Base-by-base conservation (phyloP, 371 early-diverging fungal species). In the Cokeromyces recurvatus region DNA sequence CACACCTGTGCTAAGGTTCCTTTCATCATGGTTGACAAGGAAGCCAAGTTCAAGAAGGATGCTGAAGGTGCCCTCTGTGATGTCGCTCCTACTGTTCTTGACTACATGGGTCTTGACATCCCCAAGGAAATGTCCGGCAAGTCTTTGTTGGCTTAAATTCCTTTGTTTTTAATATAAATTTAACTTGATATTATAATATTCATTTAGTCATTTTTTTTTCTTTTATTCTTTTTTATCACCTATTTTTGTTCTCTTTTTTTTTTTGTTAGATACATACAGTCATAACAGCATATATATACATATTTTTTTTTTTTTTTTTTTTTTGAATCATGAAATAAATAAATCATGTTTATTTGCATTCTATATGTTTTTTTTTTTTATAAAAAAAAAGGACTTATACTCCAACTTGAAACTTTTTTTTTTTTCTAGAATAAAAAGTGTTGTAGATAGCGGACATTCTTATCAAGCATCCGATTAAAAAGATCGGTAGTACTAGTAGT, bases 51-150 rank as follows among this genome's bases (percentile, higher is more conserved):
- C 34, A 59, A 71, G 39, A 61, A 74, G n/a, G 78, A 69, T 32
- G 62, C 66, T 46, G 72, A 78, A 59, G 91, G 86, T 50, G 86
- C 92, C 43, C 81, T 99, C 37, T 90, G 90, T 61, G 99, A 99
- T 77, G 98, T 99, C 36, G 99, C 99, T 4, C 99, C 99, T 27
- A 99, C 99, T 2, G 67, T 99, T 42, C 82, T 99, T 35, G 75
- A 81, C 27, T 79, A 92, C 38, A 91, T 99, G 94, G 96, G 95
- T 19, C 64, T 99, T 43, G 82, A 85, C 39, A 65, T 87, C 17
- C 99, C 99, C 17, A 78, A 84, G 47, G 95, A 95, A 60, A 99
- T 99, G 99, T 92, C 92, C 25, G 99, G 99, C 17, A 52, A 62
- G 54, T 69, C 66, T 39, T 57, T 75, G 54, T 55, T 75, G 59